phyloP scores from a whole-genome alignment of 164 flowering plant species.

The Aristolochia contorta region DNA sequence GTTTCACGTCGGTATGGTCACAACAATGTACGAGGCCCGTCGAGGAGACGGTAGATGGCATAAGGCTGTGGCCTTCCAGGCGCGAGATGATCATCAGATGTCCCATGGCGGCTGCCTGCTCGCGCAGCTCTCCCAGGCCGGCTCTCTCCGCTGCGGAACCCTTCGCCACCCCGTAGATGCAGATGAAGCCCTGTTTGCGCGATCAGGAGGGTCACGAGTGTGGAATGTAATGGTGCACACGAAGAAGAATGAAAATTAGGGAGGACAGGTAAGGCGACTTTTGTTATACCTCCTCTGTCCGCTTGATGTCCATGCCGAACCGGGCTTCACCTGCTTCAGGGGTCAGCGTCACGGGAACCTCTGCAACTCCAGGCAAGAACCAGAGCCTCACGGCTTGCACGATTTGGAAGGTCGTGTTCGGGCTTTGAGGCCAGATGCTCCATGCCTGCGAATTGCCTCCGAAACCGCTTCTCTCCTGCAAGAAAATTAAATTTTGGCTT shows the following conservation, averaged over 20 bases:
- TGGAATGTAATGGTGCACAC: too few species aligned
- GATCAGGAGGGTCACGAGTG: too few species aligned
- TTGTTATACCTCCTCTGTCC: slow-evolving; percentile 60
- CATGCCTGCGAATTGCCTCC: too few species aligned
- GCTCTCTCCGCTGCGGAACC: slow-evolving; percentile 45
- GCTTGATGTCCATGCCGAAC: slow-evolving; percentile 49
- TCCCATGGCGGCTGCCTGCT: slow-evolving; percentile 24
- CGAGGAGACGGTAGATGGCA: slow-evolving; percentile 35
- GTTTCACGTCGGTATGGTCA: slow-evolving; percentile 31
- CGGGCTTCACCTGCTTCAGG: slow-evolving; percentile 34
- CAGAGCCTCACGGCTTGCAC: slow-evolving; percentile 39
- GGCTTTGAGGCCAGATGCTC: slow-evolving; percentile 10
- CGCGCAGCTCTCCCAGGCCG: slow-evolving; percentile 26
- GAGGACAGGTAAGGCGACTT: background rate
- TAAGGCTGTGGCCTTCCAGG: slow-evolving; percentile 39
- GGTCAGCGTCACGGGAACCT: slow-evolving; percentile 23
- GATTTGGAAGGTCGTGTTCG: slow-evolving; percentile 13
- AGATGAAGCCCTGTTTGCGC: slow-evolving; percentile 52
- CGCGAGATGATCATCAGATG: slow-evolving; percentile 38
- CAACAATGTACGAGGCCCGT: slow-evolving; percentile 40
- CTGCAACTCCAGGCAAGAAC: slow-evolving; percentile 50
- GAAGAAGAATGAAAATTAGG: background rate
- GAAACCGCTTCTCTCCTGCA: too few species aligned
- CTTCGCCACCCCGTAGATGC: slow-evolving; percentile 25
- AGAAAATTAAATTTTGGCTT: too few species aligned